A percentile compares a stretch with the other conserved stretches of the same genome.
These are phyloP conservation scores for Rhizopus stolonifer DNA, from an alignment of 371 early-diverging fungal species.

Conservation along the genomic window DNA sequence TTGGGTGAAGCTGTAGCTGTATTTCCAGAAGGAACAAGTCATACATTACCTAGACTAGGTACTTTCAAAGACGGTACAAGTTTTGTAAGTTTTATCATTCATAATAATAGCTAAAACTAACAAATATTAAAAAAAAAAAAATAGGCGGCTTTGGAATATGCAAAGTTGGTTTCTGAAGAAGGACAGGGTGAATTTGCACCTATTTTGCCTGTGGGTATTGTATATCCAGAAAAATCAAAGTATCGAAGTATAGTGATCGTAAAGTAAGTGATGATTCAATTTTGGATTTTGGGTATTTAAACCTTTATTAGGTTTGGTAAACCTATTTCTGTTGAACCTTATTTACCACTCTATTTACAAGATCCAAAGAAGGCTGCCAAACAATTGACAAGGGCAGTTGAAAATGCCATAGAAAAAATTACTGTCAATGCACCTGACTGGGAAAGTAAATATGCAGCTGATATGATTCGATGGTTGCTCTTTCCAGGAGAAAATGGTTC, in stretches of 20 bases:
- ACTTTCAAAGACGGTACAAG: conserved; percentile 50
- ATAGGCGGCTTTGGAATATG: conserved; percentile 54
- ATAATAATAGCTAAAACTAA: background rate
- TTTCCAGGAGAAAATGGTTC: conserved; percentile 46
- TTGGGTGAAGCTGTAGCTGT: conserved; percentile 55
- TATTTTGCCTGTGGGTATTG: conserved; percentile 56
- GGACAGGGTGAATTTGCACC: conserved; percentile 27
- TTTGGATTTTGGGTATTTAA: background rate
- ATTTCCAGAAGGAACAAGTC: conserved; percentile 61
- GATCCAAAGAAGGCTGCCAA: conserved; percentile 54
- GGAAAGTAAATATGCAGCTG: conserved; percentile 51
- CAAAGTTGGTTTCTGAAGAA: conserved; percentile 35
- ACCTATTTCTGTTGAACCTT: conserved; percentile 50
- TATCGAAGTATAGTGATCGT: conserved; percentile 56
- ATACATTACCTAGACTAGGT: conserved; percentile 47
- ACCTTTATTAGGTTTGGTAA: conserved; percentile 43
- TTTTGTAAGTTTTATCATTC: conserved; percentile 33
- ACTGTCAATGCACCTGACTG: conserved; percentile 55
- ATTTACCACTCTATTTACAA: conserved; percentile 39
- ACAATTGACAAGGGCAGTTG: conserved; percentile 42
- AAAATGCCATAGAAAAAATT: conserved; percentile 34
- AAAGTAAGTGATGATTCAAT: conserved; percentile 29
- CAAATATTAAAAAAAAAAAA: too few species aligned
- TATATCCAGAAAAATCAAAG: conserved; percentile 58
- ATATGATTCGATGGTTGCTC: conserved; percentile 49